phyloP scores from a whole-genome alignment of 192 early-diverging fungal genomes.

The Coemansia sp. region DNA sequence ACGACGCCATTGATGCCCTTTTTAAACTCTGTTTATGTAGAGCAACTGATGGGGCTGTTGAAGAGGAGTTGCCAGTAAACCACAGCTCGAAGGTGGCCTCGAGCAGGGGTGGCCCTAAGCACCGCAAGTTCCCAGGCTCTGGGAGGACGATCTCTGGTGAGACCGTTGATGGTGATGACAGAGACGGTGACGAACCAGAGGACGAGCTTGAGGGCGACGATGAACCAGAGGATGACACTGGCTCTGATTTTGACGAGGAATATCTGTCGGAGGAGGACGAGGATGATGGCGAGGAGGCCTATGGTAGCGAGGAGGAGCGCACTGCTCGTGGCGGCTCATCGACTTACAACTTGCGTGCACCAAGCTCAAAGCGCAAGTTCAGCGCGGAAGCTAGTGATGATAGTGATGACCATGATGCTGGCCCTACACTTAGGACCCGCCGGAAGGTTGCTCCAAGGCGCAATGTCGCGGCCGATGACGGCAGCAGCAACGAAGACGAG shows the following conservation, averaged over 20 bases:
- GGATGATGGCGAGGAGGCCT: constrained; percentile 20
- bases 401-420: constrained; percentile 18
- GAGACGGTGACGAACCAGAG: constrained; percentile 13
- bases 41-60: neutral
- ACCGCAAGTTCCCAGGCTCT: constrained; percentile 29
- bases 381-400: neutral
- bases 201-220: neutral
- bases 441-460: constrained; percentile 20
- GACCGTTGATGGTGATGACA: constrained; percentile 13
- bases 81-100: constrained; percentile 5
- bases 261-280: constrained; percentile 23
- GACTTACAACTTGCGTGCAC: constrained; percentile 40
- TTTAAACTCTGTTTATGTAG: neutral
- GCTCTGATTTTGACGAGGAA: constrained; percentile 30
- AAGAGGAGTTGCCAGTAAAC: neutral
- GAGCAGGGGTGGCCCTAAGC: constrained; percentile 23
- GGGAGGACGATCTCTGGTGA: constrained; percentile 24
- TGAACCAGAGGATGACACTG: neutral
- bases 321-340: constrained; percentile 32
- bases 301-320: constrained; percentile 19
- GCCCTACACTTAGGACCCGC: constrained; percentile 38
- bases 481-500: neutral
- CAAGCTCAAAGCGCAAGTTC: constrained; percentile 34
- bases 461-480: constrained; percentile 3
- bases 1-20: neutral